Conservation (phyloP, 2,329 filamentous ascomycete species). For the Fusarium hostae region DNA sequence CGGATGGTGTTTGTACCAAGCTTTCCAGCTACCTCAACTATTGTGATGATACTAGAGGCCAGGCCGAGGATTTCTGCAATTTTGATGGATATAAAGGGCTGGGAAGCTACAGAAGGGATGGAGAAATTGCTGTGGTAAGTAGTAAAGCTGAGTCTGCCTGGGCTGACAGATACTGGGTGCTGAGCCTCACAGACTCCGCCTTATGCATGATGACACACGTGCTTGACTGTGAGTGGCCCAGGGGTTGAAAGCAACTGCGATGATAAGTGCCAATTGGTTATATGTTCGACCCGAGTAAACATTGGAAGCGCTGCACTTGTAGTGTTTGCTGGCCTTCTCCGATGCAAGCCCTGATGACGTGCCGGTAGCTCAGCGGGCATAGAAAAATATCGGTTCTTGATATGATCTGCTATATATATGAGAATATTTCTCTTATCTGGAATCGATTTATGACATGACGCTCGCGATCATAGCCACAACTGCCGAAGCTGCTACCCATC, state of each 20-base stretch:
- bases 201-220: not conserved
- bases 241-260: not conserved
- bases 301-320: no score
- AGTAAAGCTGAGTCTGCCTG: not conserved
- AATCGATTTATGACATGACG: no score
- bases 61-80: slow-evolving; percentile 34
- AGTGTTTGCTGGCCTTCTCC: no score
- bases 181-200: not conserved
- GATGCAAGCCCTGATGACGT: no score
- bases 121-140: fast-evolving
- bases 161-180: not conserved
- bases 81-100: fast-evolving
- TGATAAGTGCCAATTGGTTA: no score
- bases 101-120: fast-evolving
- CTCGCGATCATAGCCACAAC: no score
- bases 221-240: not conserved
- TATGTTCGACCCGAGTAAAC: no score
- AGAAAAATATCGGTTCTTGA: no score
- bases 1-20: slow-evolving; percentile 7
- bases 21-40: slow-evolving; percentile 26
- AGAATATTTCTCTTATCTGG: no score
- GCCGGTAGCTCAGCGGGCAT: no score
- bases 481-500: no score
- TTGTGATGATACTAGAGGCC: slow-evolving; percentile 26
- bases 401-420: no score